These are phyloP conservation scores for Brasenia schreberi DNA, from an alignment of 164 flowering plant species.

Conservation along the genomic window DNA sequence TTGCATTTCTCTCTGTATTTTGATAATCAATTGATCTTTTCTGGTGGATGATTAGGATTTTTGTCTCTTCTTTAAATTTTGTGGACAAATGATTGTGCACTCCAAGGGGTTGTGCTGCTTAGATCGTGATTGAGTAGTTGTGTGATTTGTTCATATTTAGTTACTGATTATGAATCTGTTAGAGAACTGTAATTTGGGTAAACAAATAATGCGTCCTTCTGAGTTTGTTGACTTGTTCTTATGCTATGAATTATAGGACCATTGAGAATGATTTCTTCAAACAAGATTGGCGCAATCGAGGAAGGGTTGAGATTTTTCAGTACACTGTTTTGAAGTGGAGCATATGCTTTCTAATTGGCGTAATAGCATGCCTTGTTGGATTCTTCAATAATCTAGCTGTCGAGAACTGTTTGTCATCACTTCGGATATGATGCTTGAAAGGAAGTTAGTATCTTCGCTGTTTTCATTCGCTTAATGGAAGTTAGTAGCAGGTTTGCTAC, in stretches of 20 bases:
- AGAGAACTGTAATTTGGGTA: no score
- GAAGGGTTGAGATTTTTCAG: slow-evolving; percentile 37
- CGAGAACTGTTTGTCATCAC: slow-evolving; percentile 73
- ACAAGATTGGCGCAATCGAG: slow-evolving; percentile 72
- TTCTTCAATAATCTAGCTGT: slow-evolving; percentile 64
- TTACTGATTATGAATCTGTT: not conserved
- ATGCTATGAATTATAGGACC: slow-evolving; percentile 24
- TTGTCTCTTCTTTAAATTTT: no score
- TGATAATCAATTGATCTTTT: no score
- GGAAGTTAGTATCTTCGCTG: slow-evolving; percentile 22
- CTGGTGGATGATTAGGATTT: no score
- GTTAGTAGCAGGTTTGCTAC: not conserved
- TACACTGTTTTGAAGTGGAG: slow-evolving; percentile 72
- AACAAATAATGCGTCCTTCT: not conserved
- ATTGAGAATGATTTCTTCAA: slow-evolving; percentile 72
- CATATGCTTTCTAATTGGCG: slow-evolving; percentile 53
- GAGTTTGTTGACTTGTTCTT: not conserved
- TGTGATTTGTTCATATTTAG: no score
- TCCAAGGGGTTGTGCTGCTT: no score
- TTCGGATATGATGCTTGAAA: slow-evolving; percentile 53
- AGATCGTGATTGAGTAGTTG: no score
- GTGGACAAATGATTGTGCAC: no score
- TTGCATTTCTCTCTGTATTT: no score
- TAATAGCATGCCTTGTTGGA: slow-evolving; percentile 40
- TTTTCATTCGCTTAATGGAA: not conserved